Conservation (phyloP, 2,329 filamentous ascomycete species). For the Bipolaris victoriae region DNA sequence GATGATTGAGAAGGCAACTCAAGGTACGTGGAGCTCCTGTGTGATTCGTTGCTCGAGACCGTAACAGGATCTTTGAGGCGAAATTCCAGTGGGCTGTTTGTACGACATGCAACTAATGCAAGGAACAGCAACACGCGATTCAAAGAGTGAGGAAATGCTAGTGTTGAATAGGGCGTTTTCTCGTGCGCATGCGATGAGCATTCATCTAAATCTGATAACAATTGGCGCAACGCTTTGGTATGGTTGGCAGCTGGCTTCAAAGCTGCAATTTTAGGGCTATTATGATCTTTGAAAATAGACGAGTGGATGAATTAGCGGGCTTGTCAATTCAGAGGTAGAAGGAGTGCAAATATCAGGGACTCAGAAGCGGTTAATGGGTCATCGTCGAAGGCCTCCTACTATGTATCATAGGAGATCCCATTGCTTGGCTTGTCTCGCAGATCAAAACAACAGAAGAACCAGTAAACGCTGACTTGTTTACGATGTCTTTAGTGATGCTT, state of each 20-base stretch:
- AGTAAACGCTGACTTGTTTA: background rate
- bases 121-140: slow-evolving; percentile 26
- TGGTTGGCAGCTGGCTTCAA: slow-evolving; percentile 13
- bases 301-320: no score
- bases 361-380: background rate
- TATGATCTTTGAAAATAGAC: background rate
- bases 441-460: background rate
- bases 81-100: background rate
- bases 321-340: no score
- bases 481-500: background rate
- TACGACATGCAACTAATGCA: background rate
- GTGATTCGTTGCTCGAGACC: background rate
- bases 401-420: background rate
- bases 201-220: slow-evolving; percentile 52
- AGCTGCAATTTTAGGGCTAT: background rate
- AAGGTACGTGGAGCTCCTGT: slow-evolving; percentile 24
- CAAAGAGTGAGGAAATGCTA: slow-evolving; percentile 26
- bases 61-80: background rate
- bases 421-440: no score
- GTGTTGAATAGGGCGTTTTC: slow-evolving; percentile 45
- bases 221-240: slow-evolving; percentile 41
- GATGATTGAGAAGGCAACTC: slow-evolving; percentile 46
- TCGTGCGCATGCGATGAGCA: slow-evolving; percentile 51
- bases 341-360: background rate
- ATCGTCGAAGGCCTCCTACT: background rate